phyloP scores from a whole-genome alignment of 495 filamentous ascomycete species.

The Podospora conica region DNA sequence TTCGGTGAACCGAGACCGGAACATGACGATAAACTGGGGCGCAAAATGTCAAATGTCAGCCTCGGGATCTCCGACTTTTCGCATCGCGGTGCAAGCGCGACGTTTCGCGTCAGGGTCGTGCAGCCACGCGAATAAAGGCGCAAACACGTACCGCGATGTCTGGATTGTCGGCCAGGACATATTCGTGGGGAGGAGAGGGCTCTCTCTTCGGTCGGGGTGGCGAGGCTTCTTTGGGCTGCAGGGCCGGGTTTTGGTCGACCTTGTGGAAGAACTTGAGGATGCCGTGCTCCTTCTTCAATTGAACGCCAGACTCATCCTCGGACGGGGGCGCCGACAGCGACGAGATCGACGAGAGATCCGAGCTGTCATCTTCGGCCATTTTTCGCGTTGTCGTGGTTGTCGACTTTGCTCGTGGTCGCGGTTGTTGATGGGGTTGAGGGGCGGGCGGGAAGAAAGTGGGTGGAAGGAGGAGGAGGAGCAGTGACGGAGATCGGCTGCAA shows the following conservation, averaged over 20 bases:
- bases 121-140: constrained; percentile 22
- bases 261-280: constrained; percentile 56
- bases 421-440: constrained; percentile 15
- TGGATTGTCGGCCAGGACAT: constrained; percentile 78
- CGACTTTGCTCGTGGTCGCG: constrained; percentile 10
- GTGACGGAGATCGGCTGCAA: constrained; percentile 28
- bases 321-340: constrained; percentile 49
- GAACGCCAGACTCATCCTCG: constrained; percentile 44
- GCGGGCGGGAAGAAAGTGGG: constrained; percentile 7
- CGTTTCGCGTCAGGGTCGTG: constrained; percentile 33
- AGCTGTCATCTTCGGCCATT: constrained; percentile 50
- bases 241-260: constrained; percentile 33
- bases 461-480: constrained; percentile 21
- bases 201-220: constrained; percentile 68
- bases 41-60: constrained; percentile 24
- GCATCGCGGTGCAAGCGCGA: constrained; percentile 24
- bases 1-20: constrained; percentile 85
- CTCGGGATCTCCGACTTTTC: constrained; percentile 26
- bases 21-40: constrained; percentile 91
- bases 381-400: constrained; percentile 16
- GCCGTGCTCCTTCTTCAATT: constrained; percentile 44
- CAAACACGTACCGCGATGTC: constrained; percentile 72
- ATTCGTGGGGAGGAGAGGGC: constrained; percentile 83
- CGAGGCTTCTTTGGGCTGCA: constrained; percentile 41
- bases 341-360: constrained; percentile 49